Evolutionary conservation across 305 asterid species (phyloP), one percentile per base, ranked within the genome.

Genomic region (Nicotiana rustica): DNA sequence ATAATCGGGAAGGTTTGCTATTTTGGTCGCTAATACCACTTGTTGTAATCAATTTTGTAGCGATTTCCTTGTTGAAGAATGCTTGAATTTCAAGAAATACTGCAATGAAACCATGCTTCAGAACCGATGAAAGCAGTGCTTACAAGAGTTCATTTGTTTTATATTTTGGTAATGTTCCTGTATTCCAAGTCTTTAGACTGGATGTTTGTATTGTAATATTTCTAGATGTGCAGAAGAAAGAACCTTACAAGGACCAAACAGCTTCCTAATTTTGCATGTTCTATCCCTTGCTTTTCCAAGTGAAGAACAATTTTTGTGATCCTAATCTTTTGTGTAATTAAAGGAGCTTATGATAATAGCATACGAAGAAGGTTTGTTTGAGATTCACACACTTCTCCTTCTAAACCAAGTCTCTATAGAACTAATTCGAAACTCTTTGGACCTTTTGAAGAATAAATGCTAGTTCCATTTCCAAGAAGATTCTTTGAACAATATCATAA

Each of bases 71-170:
- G 90, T 85, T 19, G 98, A 94, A 0, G 99, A 94, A 89, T 91
- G 94, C 79, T 82, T 92, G 93, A 92, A 90, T 91, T 96, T 96
- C 97, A 96, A 94, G 93, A 93, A 92, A 89, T 88, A 89, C 86
- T 96, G 90, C 93, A 92, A 80, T 62, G 92, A 92, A 81, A 73
- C 78, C 69, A 71, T 85, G 60, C 84, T 84, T 75, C 87, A 82
- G 67, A 84, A 79, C 55, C 90, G 87, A 67, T 86, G 56, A 82
- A 19, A 71, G 61, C 3, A 44, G 60, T 38, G 0, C 4, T 71
- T 71, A 44, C 36, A 71, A 47, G 61, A 71, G 33, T 44, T 21
- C 3, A 2, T 6, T 47, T 47, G 61, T 47, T 71, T 56, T 1
- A 71, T 1, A 71, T 44, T 47, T 71, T 71, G 36, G 61, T 47